Percentiles rank a stretch among this genome's conserved stretches.
Evolutionary conservation across 2,329 filamentous ascomycete species (phyloP).

Genomic region (Botryotinia convoluta): DNA sequence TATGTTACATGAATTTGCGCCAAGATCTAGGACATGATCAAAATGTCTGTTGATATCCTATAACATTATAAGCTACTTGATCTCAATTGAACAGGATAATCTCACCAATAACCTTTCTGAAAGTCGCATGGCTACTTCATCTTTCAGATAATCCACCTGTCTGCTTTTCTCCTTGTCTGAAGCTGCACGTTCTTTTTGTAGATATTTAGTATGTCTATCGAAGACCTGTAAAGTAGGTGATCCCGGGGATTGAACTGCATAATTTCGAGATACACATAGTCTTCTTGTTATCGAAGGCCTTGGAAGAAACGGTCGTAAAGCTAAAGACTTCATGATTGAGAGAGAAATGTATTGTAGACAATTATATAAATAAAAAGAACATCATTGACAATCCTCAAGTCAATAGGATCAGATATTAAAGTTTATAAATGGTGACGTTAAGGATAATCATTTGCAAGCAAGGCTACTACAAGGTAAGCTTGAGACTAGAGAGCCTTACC

Average conservation of each 20-base stretch:
- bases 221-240: constrained; percentile 85
- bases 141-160: constrained; percentile 86
- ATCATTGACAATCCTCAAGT: background rate
- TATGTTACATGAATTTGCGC: constrained; percentile 94
- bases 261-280: constrained; percentile 48
- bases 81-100: constrained; percentile 19
- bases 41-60: constrained; percentile 92
- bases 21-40: constrained; percentile 81
- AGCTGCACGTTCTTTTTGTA: constrained; percentile 87
- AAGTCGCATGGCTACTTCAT: constrained; percentile 82
- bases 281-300: constrained; percentile 25
- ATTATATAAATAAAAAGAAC: background rate
- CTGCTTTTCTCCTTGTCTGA: constrained; percentile 67
- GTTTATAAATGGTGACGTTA: constrained; percentile 12
- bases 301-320: constrained; percentile 29
- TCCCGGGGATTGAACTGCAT: constrained; percentile 76
- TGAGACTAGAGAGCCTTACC: background rate
- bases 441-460: background rate
- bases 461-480: background rate
- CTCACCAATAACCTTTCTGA: constrained; percentile 79
- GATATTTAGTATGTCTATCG: constrained; percentile 80
- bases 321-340: constrained; percentile 32
- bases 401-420: background rate
- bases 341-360: background rate
- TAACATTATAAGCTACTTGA: constrained; percentile 9